A percentile compares a stretch with the other conserved stretches of the same genome.
Conservation (phyloP, 106 monocot genomes). For the Dendrobium huoshanense region DNA sequence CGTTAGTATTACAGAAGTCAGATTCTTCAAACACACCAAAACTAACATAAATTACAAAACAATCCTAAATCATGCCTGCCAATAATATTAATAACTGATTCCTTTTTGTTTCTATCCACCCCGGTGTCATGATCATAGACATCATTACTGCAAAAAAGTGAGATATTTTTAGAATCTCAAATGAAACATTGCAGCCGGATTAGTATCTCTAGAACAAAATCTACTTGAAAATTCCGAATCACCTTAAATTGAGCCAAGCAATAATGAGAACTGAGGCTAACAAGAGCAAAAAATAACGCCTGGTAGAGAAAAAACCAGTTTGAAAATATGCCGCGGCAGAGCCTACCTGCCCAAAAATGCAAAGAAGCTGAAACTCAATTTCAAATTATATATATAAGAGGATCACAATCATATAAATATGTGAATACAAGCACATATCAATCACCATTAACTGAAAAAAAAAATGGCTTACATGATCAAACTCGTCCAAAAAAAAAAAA, state of each 20-base stretch:
- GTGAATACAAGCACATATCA: no score
- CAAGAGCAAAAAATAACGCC: slow-evolving; percentile 52
- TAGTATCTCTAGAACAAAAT: no score
- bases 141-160: slow-evolving; percentile 64
- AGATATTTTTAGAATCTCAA: no score
- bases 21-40: background rate
- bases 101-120: slow-evolving; percentile 77
- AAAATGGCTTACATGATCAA: background rate
- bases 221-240: background rate
- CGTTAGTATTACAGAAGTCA: background rate
- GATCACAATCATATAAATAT: no score
- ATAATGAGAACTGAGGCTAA: slow-evolving; percentile 70
- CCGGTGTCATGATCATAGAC: slow-evolving; percentile 92
- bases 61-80: slow-evolving; percentile 53
- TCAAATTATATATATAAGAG: no score
- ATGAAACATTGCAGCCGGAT: background rate
- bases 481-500: no score
- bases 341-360: slow-evolving; percentile 50
- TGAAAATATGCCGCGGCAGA: slow-evolving; percentile 66
- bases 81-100: slow-evolving; percentile 92
- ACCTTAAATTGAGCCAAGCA: slow-evolving; percentile 97
- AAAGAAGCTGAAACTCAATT: background rate
- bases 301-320: slow-evolving; percentile 55
- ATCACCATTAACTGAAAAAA: background rate
- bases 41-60: background rate